Conservation (phyloP, 306 rosid genomes). For the Quercus cerris region DNA sequence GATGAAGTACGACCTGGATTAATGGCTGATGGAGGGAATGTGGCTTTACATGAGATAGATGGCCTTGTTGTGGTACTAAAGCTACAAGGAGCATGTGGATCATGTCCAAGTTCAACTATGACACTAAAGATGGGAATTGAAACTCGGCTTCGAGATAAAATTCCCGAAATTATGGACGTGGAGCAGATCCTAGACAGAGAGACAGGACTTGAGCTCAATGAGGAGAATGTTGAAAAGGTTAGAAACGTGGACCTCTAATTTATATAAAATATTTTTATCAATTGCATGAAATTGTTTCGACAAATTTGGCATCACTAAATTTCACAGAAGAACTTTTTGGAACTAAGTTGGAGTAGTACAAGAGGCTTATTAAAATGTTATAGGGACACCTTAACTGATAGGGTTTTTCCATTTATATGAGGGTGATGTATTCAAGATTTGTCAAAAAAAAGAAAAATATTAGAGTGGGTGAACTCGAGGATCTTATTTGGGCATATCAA, state of each 20-base stretch:
- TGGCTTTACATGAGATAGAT: slow-evolving; percentile 91
- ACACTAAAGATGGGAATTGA: slow-evolving; percentile 94
- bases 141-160: slow-evolving; percentile 83
- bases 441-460: neutral
- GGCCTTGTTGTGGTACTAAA: slow-evolving; percentile 89
- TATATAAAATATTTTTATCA: neutral
- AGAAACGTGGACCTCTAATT: neutral
- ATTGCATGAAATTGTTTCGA: neutral
- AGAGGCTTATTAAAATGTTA: neutral
- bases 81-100: slow-evolving; percentile 97
- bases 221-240: slow-evolving; percentile 87
- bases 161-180: slow-evolving; percentile 84
- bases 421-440: neutral
- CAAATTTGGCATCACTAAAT: neutral
- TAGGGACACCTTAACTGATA: neutral
- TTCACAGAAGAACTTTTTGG: neutral
- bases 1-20: slow-evolving; percentile 92
- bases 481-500: neutral
- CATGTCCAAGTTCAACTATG: slow-evolving; percentile 97
- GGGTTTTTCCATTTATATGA: neutral
- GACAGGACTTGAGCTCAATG: slow-evolving; percentile 81
- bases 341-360: neutral
- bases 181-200: slow-evolving; percentile 87
- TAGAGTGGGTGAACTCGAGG: neutral
- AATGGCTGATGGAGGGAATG: slow-evolving; percentile 99